phyloP scores from a whole-genome alignment of 2,329 filamentous ascomycete species.

The Ascochyta koolunga region DNA sequence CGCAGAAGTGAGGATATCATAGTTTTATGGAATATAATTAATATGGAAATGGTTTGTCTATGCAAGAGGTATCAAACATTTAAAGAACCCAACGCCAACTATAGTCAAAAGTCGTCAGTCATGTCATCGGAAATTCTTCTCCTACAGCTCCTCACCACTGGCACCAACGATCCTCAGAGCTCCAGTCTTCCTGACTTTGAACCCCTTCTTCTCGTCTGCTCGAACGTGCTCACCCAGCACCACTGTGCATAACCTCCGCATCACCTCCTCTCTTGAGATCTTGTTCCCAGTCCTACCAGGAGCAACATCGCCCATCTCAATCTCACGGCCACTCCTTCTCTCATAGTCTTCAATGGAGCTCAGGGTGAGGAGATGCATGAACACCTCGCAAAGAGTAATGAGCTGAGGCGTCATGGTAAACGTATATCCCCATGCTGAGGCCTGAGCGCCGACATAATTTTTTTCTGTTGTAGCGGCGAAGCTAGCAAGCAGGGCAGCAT shows the following conservation, averaged over 20 bases:
- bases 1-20: too few species aligned
- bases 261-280: constrained; percentile 36
- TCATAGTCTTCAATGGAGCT: constrained; percentile 36
- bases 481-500: constrained; percentile 34
- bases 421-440: constrained; percentile 45
- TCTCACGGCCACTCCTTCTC: constrained; percentile 24
- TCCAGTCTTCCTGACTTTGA: constrained; percentile 22
- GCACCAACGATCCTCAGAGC: constrained; percentile 20
- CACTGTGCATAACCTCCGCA: constrained; percentile 41
- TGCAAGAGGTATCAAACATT: constrained; percentile 11
- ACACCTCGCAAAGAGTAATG: constrained; percentile 45
- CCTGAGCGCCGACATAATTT: constrained; percentile 37
- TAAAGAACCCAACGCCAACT: not conserved
- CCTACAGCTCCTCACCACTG: constrained; percentile 2
- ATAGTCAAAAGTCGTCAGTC: not conserved
- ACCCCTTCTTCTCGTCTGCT: constrained; percentile 43
- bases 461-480: constrained; percentile 30
- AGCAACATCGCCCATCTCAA: constrained; percentile 38
- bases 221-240: constrained; percentile 42
- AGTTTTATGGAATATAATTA: not conserved
- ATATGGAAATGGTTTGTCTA: not conserved
- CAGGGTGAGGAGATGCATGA: constrained; percentile 39
- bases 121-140: not conserved
- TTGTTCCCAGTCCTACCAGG: constrained; percentile 28
- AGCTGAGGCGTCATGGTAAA: constrained; percentile 39